Percentiles rank a stretch among this genome's conserved stretches.
Evolutionary conservation across 768 basidiomycete genomes (phyloP).

Genomic region (Trametes cinnabarina): DNA sequence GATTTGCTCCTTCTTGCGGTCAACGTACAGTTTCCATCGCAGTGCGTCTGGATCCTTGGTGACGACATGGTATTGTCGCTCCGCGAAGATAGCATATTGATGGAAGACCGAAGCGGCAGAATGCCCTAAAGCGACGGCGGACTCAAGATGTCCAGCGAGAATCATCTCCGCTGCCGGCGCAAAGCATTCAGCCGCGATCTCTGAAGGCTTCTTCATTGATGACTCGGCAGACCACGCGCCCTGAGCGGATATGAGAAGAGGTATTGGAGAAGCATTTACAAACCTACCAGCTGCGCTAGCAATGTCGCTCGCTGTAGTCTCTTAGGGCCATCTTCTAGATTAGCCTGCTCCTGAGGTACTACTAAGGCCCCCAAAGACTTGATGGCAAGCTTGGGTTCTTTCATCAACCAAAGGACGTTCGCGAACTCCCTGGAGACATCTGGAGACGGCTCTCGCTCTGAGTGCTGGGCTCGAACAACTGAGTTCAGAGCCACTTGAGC

Average conservation of each 20-base stretch:
- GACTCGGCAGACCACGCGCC: slow-evolving; percentile 91
- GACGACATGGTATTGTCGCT: slow-evolving; percentile 77
- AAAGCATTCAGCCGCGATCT: slow-evolving; percentile 73
- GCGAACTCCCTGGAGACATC: slow-evolving; percentile 80
- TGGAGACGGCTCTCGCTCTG: slow-evolving; percentile 47
- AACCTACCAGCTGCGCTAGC: slow-evolving; percentile 63
- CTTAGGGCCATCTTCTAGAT: not conserved
- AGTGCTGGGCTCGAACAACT: slow-evolving; percentile 66
- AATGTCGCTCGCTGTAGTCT: slow-evolving; percentile 40
- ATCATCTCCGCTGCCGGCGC: slow-evolving; percentile 49
- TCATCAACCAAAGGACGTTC: slow-evolving; percentile 84
- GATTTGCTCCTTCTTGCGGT: slow-evolving; percentile 74
- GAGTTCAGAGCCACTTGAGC: slow-evolving; percentile 86
- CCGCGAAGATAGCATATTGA: slow-evolving; percentile 86
- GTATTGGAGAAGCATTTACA: not conserved
- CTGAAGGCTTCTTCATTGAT: slow-evolving; percentile 71
- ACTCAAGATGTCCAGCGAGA: not conserved
- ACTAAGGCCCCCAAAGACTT: slow-evolving; percentile 55
- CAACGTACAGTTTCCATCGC: slow-evolving; percentile 67
- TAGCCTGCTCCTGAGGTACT: slow-evolving; percentile 18
- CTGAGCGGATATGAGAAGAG: slow-evolving; percentile 38
- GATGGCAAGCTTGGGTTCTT: slow-evolving; percentile 82
- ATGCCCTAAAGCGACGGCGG: not conserved
- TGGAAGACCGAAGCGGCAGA: slow-evolving; percentile 58
- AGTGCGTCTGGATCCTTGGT: slow-evolving; percentile 66